Conservation (phyloP, 164 flowering plant species). For the Tinospora cordifolia region DNA sequence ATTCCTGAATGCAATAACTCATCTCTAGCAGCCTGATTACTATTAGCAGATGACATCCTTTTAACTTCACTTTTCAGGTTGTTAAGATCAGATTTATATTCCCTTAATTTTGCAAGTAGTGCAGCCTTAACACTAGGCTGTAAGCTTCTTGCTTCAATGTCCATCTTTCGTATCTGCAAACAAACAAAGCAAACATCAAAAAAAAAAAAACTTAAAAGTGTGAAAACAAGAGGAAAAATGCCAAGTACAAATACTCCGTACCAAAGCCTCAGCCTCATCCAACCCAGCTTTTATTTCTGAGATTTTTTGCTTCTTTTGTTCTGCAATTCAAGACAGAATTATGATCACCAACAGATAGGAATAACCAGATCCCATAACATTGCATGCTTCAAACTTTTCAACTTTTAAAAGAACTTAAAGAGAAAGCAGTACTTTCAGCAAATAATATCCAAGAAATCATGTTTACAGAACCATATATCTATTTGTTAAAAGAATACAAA, state of each 20-base stretch:
- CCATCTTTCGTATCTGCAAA: constrained; percentile 76
- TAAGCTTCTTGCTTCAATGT: constrained; percentile 84
- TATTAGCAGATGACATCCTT: constrained; percentile 47
- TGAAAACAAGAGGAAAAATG: neutral
- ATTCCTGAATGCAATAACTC: constrained; percentile 84
- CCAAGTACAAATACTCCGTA: constrained; percentile 16
- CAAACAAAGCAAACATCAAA: neutral
- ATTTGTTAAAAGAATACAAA: neutral
- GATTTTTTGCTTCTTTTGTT: constrained; percentile 71
- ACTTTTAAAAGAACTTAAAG: neutral
- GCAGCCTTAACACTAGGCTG: constrained; percentile 74
- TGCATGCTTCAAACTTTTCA: neutral
- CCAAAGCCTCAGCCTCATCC: constrained; percentile 84
- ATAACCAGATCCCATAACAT: neutral
- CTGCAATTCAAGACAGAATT: constrained; percentile 31
- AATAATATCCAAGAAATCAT: neutral
- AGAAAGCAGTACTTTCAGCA: neutral
- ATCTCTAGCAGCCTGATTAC: constrained; percentile 55
- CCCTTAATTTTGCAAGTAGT: constrained; percentile 83
- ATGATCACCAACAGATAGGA: neutral
- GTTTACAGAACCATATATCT: neutral
- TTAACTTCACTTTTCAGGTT: constrained; percentile 71
- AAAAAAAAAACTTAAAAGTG: neutral
- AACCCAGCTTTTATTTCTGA: constrained; percentile 62
- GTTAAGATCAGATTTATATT: constrained; percentile 80